Evolutionary conservation across 768 basidiomycete genomes (phyloP), one percentile per base, ranked within the genome.

Genomic region (Mycena albidolilacea): DNA sequence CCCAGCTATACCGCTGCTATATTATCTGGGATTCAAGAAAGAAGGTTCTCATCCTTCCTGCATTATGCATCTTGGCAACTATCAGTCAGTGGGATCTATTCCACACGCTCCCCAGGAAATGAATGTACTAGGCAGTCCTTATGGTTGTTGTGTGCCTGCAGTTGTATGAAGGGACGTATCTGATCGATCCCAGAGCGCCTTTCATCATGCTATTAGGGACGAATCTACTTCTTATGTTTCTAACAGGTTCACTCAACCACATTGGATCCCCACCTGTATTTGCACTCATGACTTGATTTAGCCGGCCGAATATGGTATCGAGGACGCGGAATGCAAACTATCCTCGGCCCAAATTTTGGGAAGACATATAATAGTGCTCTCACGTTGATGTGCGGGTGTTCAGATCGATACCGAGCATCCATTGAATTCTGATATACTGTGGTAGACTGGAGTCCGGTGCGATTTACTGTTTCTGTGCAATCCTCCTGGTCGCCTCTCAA

Each of bases 11-110:
- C 63, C 63, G 48, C 63, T 64, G 63, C 54, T 64, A 64, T 64
- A 52, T 64, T 38, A 64, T 64, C 35, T 64, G 63, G 63, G 63
- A 43, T 41, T 64, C 62, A 64, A 64, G 38, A 50, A 64, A 64
- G 62, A 64, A 38, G 46, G 37, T 64, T 64, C 44, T 64, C 63
- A 64, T 64, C 50, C 38, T 64, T 38, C 63, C 63, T 50, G 63
- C 63, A 54, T 64, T 64, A 43, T 64, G 62, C 62, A 64, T 64
- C 41, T 64, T 64, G 63, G 63, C 63, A 64, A 64, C 48, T 64
- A 50, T 41, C 50, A 50, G 63, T 64, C 37, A 64, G 46, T 64
- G 48, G 50, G 50, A 54, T 50, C 63, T 52, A 39, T 64, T 54
- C 50, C 50, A 64, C 63, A 30, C 63, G 46, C 63, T 54, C 30